Evolutionary conservation across 2,329 filamentous ascomycete genomes (phyloP), one percentile per base, ranked within the genome.

Genomic region (Fusarium scirpi): DNA sequence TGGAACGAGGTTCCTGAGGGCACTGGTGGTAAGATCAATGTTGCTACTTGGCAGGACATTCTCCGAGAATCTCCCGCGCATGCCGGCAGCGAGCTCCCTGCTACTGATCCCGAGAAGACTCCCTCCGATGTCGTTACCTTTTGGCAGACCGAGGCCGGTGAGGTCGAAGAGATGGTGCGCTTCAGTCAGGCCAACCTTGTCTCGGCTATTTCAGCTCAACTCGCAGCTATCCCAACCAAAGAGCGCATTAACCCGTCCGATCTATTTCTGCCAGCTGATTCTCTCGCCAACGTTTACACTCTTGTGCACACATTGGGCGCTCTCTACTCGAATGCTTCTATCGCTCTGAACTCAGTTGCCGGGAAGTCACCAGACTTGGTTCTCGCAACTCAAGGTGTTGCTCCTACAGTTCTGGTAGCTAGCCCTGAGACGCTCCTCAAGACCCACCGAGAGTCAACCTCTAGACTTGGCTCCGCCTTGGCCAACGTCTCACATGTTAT

Each of bases 1-100:
- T 99, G 95, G 94, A 94, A 93, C 74, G 93, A 95, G 77, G 89
- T 94, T 4, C 94, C 94, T 13, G 88, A 91, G 76, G 91, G 92
- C 54, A 90, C 91, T 60, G 91, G 91, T 18, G 88, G 91, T 61
- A 90, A 86, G 67, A 85, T 97, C 65, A 92, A 92, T 59, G 92
- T 98, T 18, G 88, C 90, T n/a, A 96, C 95, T 16, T 99, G 95
- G 94, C 93, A 97, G 76, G 93, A 98, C 64, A 87, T 98, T 56
- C 83, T 98, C 27, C 89, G 91, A 70, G 92, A 96, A 67, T 85
- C 86, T 70, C 88, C 89, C 20, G 81, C 83, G 29, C 84, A 83
- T 57, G 85, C 87, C 40, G 87, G 86, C 44, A 82, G 82, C 10
- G 88, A 93, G 22, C 84, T 97, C 15, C 93, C 93, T 2, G 81